Conservation (phyloP, 768 basidiomycete species). For the Pleurotus salmoneostramineus region DNA sequence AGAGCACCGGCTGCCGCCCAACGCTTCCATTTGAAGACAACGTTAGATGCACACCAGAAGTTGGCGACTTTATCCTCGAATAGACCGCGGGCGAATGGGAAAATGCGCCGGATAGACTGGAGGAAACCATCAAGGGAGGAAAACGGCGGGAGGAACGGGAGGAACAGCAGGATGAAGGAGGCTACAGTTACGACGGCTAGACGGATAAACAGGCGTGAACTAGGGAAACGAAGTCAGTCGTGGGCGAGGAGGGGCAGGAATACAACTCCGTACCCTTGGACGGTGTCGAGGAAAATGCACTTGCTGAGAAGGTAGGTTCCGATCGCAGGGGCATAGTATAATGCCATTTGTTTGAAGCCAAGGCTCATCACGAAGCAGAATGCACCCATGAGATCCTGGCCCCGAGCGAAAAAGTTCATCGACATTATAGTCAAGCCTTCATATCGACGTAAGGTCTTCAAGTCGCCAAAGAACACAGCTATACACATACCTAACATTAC, state of each 20-base stretch:
- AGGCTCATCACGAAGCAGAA: slow-evolving; percentile 81
- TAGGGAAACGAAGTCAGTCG: slow-evolving; percentile 9
- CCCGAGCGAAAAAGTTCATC: slow-evolving; percentile 64
- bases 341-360: slow-evolving; percentile 93
- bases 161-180: slow-evolving; percentile 68
- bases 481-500: slow-evolving; percentile 76
- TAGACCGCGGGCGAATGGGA: slow-evolving; percentile 86
- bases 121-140: slow-evolving; percentile 43
- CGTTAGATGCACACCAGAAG: slow-evolving; percentile 94
- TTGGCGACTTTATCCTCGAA: slow-evolving; percentile 98
- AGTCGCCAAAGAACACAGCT: neutral
- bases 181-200: slow-evolving; percentile 58
- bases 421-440: slow-evolving; percentile 68
- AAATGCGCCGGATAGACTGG: slow-evolving; percentile 77
- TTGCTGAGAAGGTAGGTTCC: slow-evolving; percentile 88
- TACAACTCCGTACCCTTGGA: slow-evolving; percentile 52
- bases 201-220: slow-evolving; percentile 55
- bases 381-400: slow-evolving; percentile 72
- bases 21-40: slow-evolving; percentile 80
- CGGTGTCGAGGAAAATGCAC: slow-evolving; percentile 76
- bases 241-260: neutral
- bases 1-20: slow-evolving; percentile 45
- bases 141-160: slow-evolving; percentile 77
- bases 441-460: slow-evolving; percentile 2
- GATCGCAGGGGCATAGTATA: slow-evolving; percentile 93